Evolutionary conservation across 1,284 basidiomycete species (phyloP).

Genomic region (Cryptococcus deneoformans): DNA sequence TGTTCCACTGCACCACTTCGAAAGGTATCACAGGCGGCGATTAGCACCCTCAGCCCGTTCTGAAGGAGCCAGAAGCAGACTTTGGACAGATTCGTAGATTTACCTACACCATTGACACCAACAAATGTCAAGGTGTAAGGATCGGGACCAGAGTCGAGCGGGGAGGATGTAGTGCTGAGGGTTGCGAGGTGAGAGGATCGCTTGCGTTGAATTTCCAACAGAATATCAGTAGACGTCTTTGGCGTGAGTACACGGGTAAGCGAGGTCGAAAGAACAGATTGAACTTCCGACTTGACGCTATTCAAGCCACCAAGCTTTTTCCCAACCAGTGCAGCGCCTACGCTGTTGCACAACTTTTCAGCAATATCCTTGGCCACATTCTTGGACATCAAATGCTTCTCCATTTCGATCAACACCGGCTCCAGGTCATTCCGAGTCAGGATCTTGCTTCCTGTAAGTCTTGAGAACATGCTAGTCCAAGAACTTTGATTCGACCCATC

Average conservation of each 20-base stretch:
- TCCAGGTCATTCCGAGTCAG: slow-evolving; percentile 79
- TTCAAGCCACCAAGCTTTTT: slow-evolving; percentile 86
- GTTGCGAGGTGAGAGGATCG: slow-evolving; percentile 33
- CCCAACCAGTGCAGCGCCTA: slow-evolving; percentile 83
- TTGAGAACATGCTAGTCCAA: slow-evolving; percentile 65
- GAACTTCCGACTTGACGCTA: slow-evolving; percentile 81
- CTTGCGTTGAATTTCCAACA: slow-evolving; percentile 64
- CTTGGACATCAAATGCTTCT: slow-evolving; percentile 96
- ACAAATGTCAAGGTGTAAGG: slow-evolving; percentile 97
- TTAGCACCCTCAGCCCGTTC: slow-evolving; percentile 87
- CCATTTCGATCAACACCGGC: slow-evolving; percentile 90
- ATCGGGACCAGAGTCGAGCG: slow-evolving; percentile 54
- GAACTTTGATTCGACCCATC: slow-evolving; percentile 19
- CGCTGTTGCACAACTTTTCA: slow-evolving; percentile 89
- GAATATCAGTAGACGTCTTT: slow-evolving; percentile 91
- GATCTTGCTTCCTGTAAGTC: slow-evolving; percentile 75
- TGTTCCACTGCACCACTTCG: slow-evolving; percentile 98
- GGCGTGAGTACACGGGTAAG: slow-evolving; percentile 94
- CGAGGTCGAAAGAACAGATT: slow-evolving; percentile 75
- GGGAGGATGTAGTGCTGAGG: slow-evolving; percentile 60
- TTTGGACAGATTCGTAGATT: slow-evolving; percentile 97
- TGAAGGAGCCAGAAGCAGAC: slow-evolving; percentile 99
- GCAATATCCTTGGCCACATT: slow-evolving; percentile 97
- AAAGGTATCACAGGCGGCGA: slow-evolving; percentile 99
- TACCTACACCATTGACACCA: slow-evolving; percentile 99